Percentiles rank a stretch among this genome's conserved stretches.
Conservation (phyloP, 2,329 filamentous ascomycete species). For the Colletotrichum aenigma region DNA sequence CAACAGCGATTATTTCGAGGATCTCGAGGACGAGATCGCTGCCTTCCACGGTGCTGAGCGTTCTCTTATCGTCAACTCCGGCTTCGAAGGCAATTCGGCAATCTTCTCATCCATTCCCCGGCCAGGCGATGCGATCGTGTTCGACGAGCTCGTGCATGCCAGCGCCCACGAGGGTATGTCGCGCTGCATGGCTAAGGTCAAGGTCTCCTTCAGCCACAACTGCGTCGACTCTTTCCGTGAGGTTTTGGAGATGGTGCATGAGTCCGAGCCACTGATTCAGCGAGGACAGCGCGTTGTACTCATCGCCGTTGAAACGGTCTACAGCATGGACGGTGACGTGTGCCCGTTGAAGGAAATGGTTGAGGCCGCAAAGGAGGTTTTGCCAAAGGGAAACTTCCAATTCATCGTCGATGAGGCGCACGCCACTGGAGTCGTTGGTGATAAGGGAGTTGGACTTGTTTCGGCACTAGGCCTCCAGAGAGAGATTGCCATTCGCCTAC, state of each 20-base stretch:
- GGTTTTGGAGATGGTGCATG: slow-evolving; percentile 33
- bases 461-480: slow-evolving; percentile 52
- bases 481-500: slow-evolving; percentile 51
- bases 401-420: slow-evolving; percentile 64
- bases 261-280: slow-evolving; percentile 31
- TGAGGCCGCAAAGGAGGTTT: slow-evolving; percentile 34
- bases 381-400: slow-evolving; percentile 42
- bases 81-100: slow-evolving; percentile 57
- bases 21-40: slow-evolving; percentile 65
- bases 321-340: slow-evolving; percentile 53
- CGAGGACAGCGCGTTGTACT: slow-evolving; percentile 36
- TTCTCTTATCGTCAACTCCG: slow-evolving; percentile 65
- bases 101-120: slow-evolving; percentile 55
- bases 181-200: slow-evolving; percentile 52
- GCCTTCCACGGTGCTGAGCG: slow-evolving; percentile 61
- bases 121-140: slow-evolving; percentile 60
- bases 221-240: slow-evolving; percentile 32
- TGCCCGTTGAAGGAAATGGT: slow-evolving; percentile 42
- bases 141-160: slow-evolving; percentile 71
- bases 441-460: slow-evolving; percentile 52
- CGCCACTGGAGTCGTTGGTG: slow-evolving; percentile 53
- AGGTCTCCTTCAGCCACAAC: slow-evolving; percentile 51
- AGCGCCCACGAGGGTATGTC: slow-evolving; percentile 70
- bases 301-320: slow-evolving; percentile 45
- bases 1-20: slow-evolving; percentile 59